Evolutionary conservation across 768 basidiomycete genomes (phyloP).

Genomic region (Macrolepiota dolichaula): DNA sequence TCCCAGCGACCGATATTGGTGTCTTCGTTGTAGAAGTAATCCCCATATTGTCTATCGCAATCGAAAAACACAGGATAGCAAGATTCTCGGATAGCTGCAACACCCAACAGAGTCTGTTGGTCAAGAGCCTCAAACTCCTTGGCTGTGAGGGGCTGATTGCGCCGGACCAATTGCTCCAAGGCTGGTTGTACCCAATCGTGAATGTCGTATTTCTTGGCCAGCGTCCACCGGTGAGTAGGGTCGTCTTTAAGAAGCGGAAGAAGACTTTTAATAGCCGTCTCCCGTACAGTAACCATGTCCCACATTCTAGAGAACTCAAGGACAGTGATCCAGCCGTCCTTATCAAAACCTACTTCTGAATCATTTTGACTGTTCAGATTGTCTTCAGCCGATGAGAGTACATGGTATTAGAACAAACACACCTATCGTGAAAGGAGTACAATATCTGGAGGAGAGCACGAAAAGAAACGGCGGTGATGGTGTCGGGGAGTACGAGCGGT

Average conservation of each 20-base stretch:
- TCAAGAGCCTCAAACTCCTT: neutral
- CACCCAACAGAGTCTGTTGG: neutral
- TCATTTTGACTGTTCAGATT: neutral
- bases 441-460: constrained; percentile 11
- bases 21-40: neutral
- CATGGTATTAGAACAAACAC: neutral
- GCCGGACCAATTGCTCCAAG: constrained; percentile 4
- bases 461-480: constrained; percentile 4
- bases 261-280: constrained; percentile 26
- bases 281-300: constrained; percentile 27
- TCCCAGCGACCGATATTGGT: neutral
- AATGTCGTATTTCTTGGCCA: constrained; percentile 32
- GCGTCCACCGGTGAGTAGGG: constrained; percentile 24
- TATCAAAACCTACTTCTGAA: neutral
- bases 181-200: constrained; percentile 27
- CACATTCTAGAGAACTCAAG: constrained; percentile 38
- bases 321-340: constrained; percentile 33
- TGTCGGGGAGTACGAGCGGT: neutral
- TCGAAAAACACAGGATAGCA: constrained; percentile 1
- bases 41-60: neutral
- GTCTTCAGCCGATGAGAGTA: constrained; percentile 2
- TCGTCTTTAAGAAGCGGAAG: constrained; percentile 12
- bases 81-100: neutral
- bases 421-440: constrained; percentile 1
- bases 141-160: neutral